Evolutionary conservation across 805 yeast species (phyloP), one percentile per base, ranked within the genome.

Genomic region (Geotrichum ghanense): DNA sequence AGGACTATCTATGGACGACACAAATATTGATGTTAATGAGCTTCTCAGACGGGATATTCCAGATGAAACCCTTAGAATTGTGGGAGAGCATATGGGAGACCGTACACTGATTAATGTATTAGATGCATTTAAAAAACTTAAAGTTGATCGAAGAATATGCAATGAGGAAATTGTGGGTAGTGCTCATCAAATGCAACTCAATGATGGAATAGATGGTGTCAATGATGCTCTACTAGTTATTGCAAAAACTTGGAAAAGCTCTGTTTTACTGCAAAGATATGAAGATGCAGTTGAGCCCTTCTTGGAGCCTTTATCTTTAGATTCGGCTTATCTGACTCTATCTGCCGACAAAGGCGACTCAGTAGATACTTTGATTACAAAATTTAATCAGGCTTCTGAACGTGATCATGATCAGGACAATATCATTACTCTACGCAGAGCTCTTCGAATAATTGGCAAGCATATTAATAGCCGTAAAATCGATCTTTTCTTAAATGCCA

Each of bases 391-490:
- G 23, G n/a, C n/a, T n/a, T n/a, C n/a, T n/a, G 63, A 74, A 6
- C 53, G 66, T 55, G 55, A 63, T 55, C 67, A 71, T 51, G 48
- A 61, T 12, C 69, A 70, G 1, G 64, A 65, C n/a, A 79, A 79
- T 44, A 69, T 83, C 22, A 65, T 79, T 31, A 67, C 62, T 3
- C 68, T 84, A 40, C 73, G 90, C 56, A 66, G 68, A 40, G 76
- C 83, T 1, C 62, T 88, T 41, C 67, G 74, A 27, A 62, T 69
- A 2, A 68, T 86, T 43, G 87, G 83, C 0, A 66, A 64, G 4
- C 63, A 66, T 3, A 73, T 75, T 50, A 69, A 75, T 22, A 79
- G 88, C 5, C 71, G 72, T 37, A 58, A 81, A 12, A 71, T 87
- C 14, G 57, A 60, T 3, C 70, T 77, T 10, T 87, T 72, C 54